Percentiles rank a stretch among this genome's conserved stretches.
phyloP scores from a whole-genome alignment of 805 yeast genomes.

The Blastobotrys muscicola region DNA sequence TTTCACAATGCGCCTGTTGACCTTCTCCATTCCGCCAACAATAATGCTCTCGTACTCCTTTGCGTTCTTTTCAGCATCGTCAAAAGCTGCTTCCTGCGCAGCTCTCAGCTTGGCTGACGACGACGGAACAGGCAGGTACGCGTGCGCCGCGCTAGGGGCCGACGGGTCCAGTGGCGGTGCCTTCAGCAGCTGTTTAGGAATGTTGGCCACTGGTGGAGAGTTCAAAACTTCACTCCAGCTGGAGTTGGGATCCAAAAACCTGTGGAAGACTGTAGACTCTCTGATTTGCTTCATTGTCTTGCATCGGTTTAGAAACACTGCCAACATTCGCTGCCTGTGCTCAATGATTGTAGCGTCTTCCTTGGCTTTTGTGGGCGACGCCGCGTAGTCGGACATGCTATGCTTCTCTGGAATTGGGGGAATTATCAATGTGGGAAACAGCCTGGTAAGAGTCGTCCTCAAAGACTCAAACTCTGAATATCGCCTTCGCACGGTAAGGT shows the following conservation, averaged over 20 bases:
- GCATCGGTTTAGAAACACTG: slow-evolving; percentile 74
- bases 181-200: slow-evolving; percentile 45
- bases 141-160: slow-evolving; percentile 48
- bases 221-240: slow-evolving; percentile 70
- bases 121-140: slow-evolving; percentile 53
- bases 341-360: slow-evolving; percentile 40
- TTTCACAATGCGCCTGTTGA: slow-evolving; percentile 45
- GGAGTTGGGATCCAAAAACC: slow-evolving; percentile 78
- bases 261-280: slow-evolving; percentile 52
- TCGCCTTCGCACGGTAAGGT: slow-evolving; percentile 61
- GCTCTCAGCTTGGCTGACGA: slow-evolving; percentile 28
- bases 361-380: slow-evolving; percentile 35
- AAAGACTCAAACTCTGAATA: slow-evolving; percentile 89
- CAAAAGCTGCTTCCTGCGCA: slow-evolving; percentile 34
- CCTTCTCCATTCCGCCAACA: slow-evolving; percentile 43
- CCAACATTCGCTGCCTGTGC: slow-evolving; percentile 64
- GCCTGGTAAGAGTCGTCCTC: slow-evolving; percentile 55
- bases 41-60: slow-evolving; percentile 39
- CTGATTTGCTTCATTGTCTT: slow-evolving; percentile 45
- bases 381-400: slow-evolving; percentile 41
- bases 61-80: slow-evolving; percentile 34
- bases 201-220: slow-evolving; percentile 43
- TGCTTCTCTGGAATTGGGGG: slow-evolving; percentile 95
- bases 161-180: slow-evolving; percentile 57
- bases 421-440: slow-evolving; percentile 71